Conservation (phyloP, 257 asterid species). For the Solanum peruvianum region DNA sequence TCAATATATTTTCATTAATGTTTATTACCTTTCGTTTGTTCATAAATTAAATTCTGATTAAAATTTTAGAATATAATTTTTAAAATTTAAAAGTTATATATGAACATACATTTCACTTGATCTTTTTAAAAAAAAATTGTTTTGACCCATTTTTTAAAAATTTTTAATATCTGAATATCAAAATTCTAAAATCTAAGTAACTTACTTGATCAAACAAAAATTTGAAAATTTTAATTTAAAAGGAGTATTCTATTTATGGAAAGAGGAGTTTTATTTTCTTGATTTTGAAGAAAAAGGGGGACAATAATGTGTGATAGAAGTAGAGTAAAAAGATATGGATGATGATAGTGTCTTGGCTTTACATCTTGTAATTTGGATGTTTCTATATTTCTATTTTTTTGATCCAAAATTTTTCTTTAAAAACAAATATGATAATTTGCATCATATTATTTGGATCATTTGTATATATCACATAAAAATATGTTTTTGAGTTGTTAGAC, state of each 20-base stretch:
- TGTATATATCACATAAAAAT: background rate
- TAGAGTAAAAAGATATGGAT: background rate
- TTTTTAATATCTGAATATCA: too few relatives aligned
- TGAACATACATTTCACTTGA: too few relatives aligned
- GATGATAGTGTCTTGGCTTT: background rate
- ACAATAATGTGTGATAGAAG: background rate
- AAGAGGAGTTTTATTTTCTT: background rate
- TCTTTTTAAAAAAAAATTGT: too few relatives aligned
- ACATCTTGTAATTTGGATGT: background rate
- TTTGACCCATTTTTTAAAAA: too few relatives aligned
- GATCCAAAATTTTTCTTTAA: background rate
- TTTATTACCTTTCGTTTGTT: background rate
- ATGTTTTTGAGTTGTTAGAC: background rate
- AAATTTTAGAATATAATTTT: too few relatives aligned
- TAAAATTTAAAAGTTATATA: too few relatives aligned
- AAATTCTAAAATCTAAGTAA: too few relatives aligned
- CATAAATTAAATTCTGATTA: too few relatives aligned
- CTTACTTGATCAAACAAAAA: too few relatives aligned
- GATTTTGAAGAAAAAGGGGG: background rate
- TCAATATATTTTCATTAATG: too few relatives aligned
- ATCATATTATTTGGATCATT: background rate
- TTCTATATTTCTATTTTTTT: background rate
- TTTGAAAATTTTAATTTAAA: too few relatives aligned
- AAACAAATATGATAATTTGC: background rate
- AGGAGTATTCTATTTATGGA: background rate